Base-by-base conservation (phyloP, 306 rosid species). In the Benincasa hispida region DNA sequence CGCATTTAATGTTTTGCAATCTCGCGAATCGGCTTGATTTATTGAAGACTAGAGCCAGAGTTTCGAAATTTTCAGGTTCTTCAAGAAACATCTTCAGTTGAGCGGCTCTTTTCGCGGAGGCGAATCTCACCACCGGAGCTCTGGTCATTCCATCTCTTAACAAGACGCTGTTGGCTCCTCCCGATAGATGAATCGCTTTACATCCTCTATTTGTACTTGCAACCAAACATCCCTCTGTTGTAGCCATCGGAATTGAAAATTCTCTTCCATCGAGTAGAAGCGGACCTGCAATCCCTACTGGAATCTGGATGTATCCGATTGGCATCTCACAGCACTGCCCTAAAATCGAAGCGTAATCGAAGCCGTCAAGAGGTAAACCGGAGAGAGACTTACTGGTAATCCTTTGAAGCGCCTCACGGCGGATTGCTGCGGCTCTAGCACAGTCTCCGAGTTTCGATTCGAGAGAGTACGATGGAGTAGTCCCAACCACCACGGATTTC, bases 251-350 rank as follows among this genome's bases (percentile, higher is more conserved):
- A 1, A 93, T 86, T 0, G 96, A 85, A 68, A 78, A 91, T 80
- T 91, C 94, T 3, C 59, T 77, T 9, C 94, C 97, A 51, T 93
- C 93, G 0, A 93, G 85, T 60, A 87, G 76, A 66, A 93, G 76
- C 0, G 98, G 98, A 0, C 98, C 98, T 0, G 94, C 97, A 18
- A 93, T 88, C 6, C 98, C 98, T 14, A 93, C 97, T 7, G 98
- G 98, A 75, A 93, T 85, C 78, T 90, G 97, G 2, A 93, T 65
- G 28, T 81, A 91, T 1, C 98, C 98, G 2, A 93, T 69, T 19
- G 98, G 98, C 97, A 91, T 90, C 77, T 93, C 98, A 12, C 97
- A 93, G 84, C 98, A 93, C 90, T 93, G 97, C 0, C 97, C 98
- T 72, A 91, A 56, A 22, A 93, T 90, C 1, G 98, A 83, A 1